Percentiles rank a stretch among this genome's conserved stretches.
Conservation (phyloP, 176 grass and related monocot species). For the Musa troglodytarum region DNA sequence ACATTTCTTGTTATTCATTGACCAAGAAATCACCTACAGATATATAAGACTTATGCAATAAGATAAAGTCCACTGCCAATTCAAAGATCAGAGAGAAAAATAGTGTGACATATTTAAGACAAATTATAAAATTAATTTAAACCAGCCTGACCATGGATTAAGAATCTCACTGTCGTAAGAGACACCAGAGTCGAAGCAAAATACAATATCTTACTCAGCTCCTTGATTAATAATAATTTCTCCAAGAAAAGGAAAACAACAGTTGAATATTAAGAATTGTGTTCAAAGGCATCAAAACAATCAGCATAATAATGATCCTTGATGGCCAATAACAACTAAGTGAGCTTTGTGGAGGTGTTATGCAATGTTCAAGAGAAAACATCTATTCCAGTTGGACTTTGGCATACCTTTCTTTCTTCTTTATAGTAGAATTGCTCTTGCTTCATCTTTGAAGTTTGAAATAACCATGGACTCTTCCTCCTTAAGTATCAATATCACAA, state of each 20-base stretch:
- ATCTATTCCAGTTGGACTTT: too few relatives aligned
- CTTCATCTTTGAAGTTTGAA: too few relatives aligned
- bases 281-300: neutral
- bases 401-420: too few relatives aligned
- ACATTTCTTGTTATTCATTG: neutral
- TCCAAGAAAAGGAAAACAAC: neutral
- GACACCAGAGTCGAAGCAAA: neutral
- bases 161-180: neutral
- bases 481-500: too few relatives aligned
- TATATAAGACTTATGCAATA: neutral
- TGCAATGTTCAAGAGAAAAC: too few relatives aligned
- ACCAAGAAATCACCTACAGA: neutral
- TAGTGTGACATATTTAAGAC: neutral
- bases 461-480: too few relatives aligned
- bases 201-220: neutral
- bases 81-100: neutral
- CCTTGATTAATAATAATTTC: neutral
- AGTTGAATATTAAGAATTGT: neutral
- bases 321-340: too few relatives aligned
- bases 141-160: neutral
- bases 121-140: neutral
- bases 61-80: neutral
- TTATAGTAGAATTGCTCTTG: too few relatives aligned
- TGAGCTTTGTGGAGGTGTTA: too few relatives aligned
- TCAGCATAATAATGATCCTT: too few relatives aligned